phyloP scores from a whole-genome alignment of 2,329 filamentous ascomycete genomes.

The Lachnellula hyalina region DNA sequence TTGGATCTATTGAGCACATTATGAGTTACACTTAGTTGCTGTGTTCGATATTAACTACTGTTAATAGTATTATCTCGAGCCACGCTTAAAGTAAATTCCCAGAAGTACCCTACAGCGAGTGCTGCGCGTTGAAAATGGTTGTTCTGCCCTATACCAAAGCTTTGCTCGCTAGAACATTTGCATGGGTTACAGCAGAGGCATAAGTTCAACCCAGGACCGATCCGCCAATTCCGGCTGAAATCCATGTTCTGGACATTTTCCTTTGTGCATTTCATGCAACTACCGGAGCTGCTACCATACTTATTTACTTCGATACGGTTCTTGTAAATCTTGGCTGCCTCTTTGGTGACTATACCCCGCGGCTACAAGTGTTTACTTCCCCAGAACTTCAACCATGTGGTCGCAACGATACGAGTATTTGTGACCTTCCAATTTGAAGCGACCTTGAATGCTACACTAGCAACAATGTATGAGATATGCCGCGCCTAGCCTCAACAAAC shows the following conservation, averaged over 20 bases:
- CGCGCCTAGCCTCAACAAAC: neutral
- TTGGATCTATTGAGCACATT: no score
- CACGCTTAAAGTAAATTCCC: no score
- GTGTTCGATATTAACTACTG: no score
- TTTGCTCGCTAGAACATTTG: no score
- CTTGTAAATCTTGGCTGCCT: neutral
- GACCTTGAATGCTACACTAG: neutral
- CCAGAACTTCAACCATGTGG: neutral
- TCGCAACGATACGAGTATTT: neutral
- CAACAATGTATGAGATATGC: neutral
- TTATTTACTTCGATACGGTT: neutral
- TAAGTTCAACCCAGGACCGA: no score
- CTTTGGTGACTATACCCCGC: neutral
- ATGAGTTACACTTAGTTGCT: no score
- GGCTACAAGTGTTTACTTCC: neutral
- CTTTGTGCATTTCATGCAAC: neutral
- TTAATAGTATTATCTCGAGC: no score
- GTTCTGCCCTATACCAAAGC: no score
- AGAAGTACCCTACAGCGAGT: no score
- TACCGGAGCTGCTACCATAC: neutral
- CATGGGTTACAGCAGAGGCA: no score
- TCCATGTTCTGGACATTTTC: neutral
- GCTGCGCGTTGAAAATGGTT: no score
- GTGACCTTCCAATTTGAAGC: neutral
- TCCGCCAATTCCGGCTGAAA: neutral